Percentiles rank a stretch among this genome's conserved stretches.
These are phyloP conservation scores for Sporothrix variecibatus DNA, from an alignment of 2,329 filamentous ascomycete genomes.

Conservation along the genomic window DNA sequence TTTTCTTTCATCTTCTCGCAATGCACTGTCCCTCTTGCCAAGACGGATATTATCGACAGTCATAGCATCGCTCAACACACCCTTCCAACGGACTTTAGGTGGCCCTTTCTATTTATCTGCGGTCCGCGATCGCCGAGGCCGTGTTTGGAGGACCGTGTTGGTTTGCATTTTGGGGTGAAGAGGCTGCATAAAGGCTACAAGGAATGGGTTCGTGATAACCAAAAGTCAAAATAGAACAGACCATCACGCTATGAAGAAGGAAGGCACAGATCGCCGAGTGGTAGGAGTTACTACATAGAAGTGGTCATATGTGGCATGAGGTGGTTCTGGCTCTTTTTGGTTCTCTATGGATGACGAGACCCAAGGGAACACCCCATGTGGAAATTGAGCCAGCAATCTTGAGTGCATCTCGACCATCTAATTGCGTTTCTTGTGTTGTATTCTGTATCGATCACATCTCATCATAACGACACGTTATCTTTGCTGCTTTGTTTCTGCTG, in stretches of 20 bases:
- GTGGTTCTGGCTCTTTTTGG: not conserved
- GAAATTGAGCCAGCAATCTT: not conserved
- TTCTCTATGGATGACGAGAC: not conserved
- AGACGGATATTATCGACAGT: slow-evolving; percentile 4
- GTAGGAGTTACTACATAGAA: not conserved
- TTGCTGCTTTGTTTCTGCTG: not conserved
- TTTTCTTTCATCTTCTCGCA: not conserved
- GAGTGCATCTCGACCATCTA: not conserved
- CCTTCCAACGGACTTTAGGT: not conserved
- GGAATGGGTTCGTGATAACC: not conserved
- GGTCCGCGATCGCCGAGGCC: slow-evolving; percentile 15
- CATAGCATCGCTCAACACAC: not conserved
- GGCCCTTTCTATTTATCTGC: not conserved
- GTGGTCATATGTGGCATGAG: not conserved
- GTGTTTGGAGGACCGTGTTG: not conserved
- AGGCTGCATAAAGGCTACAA: not conserved
- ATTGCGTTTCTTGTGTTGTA: not conserved
- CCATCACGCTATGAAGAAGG: not conserved
- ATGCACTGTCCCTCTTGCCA: not conserved
- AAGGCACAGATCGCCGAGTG: not conserved
- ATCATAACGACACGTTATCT: not conserved
- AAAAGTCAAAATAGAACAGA: not conserved
- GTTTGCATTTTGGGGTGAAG: not conserved
- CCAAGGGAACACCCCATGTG: not conserved
- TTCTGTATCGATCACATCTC: slow-evolving; percentile 2